Evolutionary conservation across 1,284 basidiomycete species (phyloP).

Genomic region (Trametes polyzona): DNA sequence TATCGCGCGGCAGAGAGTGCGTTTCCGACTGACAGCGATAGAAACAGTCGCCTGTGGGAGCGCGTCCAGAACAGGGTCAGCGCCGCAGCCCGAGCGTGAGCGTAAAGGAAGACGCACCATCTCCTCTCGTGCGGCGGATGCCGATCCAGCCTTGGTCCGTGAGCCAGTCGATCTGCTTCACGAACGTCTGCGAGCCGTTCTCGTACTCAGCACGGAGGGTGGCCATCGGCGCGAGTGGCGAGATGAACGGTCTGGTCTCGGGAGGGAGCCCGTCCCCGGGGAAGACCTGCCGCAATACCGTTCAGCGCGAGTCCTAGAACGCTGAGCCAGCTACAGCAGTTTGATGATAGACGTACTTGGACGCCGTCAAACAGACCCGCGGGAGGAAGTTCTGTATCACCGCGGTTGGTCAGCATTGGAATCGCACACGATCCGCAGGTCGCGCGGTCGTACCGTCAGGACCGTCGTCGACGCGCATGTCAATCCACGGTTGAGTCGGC

Average conservation of each 20-base stretch:
- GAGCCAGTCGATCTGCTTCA: conserved; percentile 71
- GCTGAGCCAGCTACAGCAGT: too few species aligned
- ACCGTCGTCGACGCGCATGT: conserved; percentile 14
- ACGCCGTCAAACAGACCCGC: conserved; percentile 26
- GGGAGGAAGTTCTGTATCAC: conserved; percentile 15
- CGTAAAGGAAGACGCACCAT: conserved; percentile 27
- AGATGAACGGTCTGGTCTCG: conserved; percentile 55
- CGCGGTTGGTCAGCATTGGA: background rate
- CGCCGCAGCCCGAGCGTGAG: background rate
- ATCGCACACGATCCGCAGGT: background rate
- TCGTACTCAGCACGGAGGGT: conserved; percentile 68
- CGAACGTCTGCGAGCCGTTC: conserved; percentile 56
- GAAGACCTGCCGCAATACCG: conserved; percentile 14
- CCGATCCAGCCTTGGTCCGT: conserved; percentile 57
- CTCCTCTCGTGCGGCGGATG: conserved; percentile 71
- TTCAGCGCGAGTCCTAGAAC: background rate
- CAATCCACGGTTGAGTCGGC: background rate
- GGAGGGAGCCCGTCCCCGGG: conserved; percentile 19
- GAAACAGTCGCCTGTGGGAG: conserved; percentile 57
- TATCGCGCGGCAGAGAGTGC: too few species aligned
- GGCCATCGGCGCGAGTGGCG: conserved; percentile 49
- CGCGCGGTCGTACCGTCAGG: conserved; percentile 9
- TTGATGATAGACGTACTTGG: conserved; percentile 23
- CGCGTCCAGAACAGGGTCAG: background rate
- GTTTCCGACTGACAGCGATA: conserved; percentile 51